Evolutionary conservation across 148 eudicot genomes (phyloP).

Genomic region (Vaccinium macrocarpon): DNA sequence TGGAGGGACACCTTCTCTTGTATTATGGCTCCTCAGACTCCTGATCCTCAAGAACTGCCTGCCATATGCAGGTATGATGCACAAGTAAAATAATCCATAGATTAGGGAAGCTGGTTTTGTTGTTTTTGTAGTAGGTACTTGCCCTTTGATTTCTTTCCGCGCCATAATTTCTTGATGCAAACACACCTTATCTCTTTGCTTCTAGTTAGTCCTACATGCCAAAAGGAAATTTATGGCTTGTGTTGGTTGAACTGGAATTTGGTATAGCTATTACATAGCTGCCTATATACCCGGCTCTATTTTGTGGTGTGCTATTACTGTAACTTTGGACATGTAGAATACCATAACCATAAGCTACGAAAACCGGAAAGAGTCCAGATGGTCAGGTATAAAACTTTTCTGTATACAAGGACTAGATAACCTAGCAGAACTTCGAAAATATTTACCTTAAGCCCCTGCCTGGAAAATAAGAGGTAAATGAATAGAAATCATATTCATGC

Average conservation of each 20-base stretch:
- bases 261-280: background rate
- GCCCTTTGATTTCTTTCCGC: no score
- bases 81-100: no score
- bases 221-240: background rate
- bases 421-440: background rate
- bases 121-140: no score
- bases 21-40: slow-evolving; percentile 22
- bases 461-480: no score
- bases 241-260: background rate
- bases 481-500: background rate
- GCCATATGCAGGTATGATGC: slow-evolving; percentile 9
- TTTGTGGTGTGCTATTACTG: background rate
- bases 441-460: no score
- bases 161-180: background rate
- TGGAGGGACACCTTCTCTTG: slow-evolving; percentile 24
- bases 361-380: background rate
- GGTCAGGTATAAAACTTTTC: background rate
- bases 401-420: background rate
- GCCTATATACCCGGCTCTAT: background rate
- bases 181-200: background rate
- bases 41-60: background rate
- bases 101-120: no score
- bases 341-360: background rate
- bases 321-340: background rate
- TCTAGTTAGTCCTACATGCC: background rate